A percentile compares a stretch with the other conserved stretches of the same genome.
These are phyloP conservation scores for Amylostereum areolatum DNA, from an alignment of 1,284 basidiomycete species.

Conservation along the genomic window DNA sequence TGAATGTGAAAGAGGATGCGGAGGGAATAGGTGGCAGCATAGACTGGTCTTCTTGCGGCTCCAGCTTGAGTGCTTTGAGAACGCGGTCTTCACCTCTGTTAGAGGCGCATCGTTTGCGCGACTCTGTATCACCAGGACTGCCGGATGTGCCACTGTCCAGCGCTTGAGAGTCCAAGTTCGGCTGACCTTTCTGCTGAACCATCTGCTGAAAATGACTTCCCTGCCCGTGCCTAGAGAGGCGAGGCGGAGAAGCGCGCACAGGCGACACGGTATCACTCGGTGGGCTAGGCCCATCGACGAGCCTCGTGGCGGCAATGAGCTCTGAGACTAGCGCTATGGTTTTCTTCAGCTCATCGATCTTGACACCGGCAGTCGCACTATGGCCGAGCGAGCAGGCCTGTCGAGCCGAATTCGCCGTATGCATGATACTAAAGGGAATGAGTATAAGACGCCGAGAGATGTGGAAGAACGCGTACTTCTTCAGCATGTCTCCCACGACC, in stretches of 20 bases:
- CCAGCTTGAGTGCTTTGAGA: constrained; percentile 61
- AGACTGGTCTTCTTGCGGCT: constrained; percentile 46
- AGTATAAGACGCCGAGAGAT: constrained; percentile 12
- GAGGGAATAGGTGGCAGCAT: constrained; percentile 18
- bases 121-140: constrained; percentile 20
- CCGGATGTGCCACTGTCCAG: constrained; percentile 19
- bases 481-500: constrained; percentile 32
- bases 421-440: constrained; percentile 34
- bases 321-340: constrained; percentile 42
- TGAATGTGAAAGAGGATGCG: constrained; percentile 20
- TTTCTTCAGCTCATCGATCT: constrained; percentile 41
- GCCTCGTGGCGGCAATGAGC: constrained; percentile 39
- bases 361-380: constrained; percentile 35
- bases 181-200: constrained; percentile 15
- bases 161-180: constrained; percentile 13
- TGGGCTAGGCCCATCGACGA: constrained; percentile 29
- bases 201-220: constrained; percentile 15
- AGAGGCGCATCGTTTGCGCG: constrained; percentile 65
- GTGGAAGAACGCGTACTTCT: constrained; percentile 20
- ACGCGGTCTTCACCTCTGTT: constrained; percentile 53
- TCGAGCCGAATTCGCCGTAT: constrained; percentile 41
- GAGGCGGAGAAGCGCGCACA: constrained; percentile 11
- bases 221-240: constrained; percentile 13
- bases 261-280: constrained; percentile 9
- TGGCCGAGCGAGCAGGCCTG: constrained; percentile 42